Evolutionary conservation across 2,329 filamentous ascomycete species (phyloP).

Genomic region (Phyllosticta citriasiana): DNA sequence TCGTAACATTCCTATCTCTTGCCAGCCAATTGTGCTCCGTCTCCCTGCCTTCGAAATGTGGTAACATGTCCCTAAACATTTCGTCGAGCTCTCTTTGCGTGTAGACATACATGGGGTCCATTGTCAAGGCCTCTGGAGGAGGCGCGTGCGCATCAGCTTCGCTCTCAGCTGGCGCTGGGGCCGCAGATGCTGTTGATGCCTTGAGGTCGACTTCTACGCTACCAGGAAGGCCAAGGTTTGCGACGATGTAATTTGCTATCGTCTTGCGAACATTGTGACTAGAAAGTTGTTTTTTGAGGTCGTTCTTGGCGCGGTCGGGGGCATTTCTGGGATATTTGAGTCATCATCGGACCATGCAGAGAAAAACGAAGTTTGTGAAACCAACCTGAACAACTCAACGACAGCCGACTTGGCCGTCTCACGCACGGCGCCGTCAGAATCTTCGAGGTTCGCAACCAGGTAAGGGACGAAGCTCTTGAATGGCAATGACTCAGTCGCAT

Average conservation of each 20-base stretch:
- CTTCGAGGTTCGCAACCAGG: slow-evolving; percentile 79
- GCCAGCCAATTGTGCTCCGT: slow-evolving; percentile 85
- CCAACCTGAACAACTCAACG: slow-evolving; percentile 73
- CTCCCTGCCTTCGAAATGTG: slow-evolving; percentile 77
- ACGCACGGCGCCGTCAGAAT: slow-evolving; percentile 78
- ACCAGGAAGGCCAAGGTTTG: slow-evolving; percentile 52
- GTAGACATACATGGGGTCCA: slow-evolving; percentile 76
- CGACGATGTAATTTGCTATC: slow-evolving; percentile 72
- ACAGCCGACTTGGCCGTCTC: slow-evolving; percentile 75
- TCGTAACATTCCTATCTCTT: slow-evolving; percentile 70
- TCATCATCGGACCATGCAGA: not conserved
- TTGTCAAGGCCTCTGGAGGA: slow-evolving; percentile 55
- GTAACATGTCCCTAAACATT: slow-evolving; percentile 69
- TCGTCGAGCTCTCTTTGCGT: slow-evolving; percentile 84
- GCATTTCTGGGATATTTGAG: slow-evolving; percentile 48
- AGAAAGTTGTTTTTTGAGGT: slow-evolving; percentile 78
- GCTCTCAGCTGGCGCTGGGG: slow-evolving; percentile 33
- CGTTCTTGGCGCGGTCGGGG: slow-evolving; percentile 73
- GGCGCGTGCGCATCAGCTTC: slow-evolving; percentile 44
- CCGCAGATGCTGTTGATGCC: slow-evolving; percentile 31
- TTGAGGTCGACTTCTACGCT: slow-evolving; percentile 20
- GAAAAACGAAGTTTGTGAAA: not conserved
- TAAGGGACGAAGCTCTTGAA: slow-evolving; percentile 76
- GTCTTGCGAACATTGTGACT: slow-evolving; percentile 77
- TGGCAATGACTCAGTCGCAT: slow-evolving; percentile 64